Percentiles rank a stretch among this genome's conserved stretches.
Evolutionary conservation across 2,329 filamentous ascomycete genomes (phyloP).

Genomic region (Trichophyton simii): DNA sequence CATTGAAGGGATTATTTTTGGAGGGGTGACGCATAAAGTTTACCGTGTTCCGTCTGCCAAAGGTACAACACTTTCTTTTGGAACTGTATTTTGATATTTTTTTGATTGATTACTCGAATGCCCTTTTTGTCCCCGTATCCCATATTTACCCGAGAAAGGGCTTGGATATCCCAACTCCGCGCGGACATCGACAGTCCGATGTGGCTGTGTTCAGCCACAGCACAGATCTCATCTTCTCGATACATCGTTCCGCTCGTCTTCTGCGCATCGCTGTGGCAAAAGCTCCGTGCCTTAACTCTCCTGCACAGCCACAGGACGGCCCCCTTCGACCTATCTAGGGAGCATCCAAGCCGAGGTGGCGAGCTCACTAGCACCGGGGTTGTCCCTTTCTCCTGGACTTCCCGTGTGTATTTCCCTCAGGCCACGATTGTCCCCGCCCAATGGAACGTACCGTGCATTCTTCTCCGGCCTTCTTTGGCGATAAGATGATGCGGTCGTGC

Average conservation of each 20-base stretch:
- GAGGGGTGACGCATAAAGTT: slow-evolving; percentile 1
- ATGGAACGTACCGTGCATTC: neutral
- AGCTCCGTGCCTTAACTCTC: neutral
- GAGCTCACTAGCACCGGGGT: neutral
- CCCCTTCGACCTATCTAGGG: neutral
- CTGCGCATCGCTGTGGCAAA: neutral
- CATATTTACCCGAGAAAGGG: neutral
- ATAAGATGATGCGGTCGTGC: too few relatives aligned
- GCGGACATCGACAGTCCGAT: neutral
- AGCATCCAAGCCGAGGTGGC: neutral
- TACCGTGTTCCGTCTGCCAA: neutral
- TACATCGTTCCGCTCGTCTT: neutral
- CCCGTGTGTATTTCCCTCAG: slow-evolving; percentile 3
- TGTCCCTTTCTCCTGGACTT: neutral
- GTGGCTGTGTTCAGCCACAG: slow-evolving; percentile 1
- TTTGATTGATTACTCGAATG: neutral
- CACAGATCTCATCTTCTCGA: neutral
- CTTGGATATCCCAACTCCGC: neutral
- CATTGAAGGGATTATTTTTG: neutral
- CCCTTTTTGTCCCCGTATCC: neutral
- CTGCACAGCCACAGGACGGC: neutral
- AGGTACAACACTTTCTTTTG: neutral
- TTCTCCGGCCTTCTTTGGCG: neutral
- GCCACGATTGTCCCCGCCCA: neutral
- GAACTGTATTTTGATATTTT: neutral